Conservation (phyloP, 1,139 yeast species). For the Entelexis sorbosivorans region DNA sequence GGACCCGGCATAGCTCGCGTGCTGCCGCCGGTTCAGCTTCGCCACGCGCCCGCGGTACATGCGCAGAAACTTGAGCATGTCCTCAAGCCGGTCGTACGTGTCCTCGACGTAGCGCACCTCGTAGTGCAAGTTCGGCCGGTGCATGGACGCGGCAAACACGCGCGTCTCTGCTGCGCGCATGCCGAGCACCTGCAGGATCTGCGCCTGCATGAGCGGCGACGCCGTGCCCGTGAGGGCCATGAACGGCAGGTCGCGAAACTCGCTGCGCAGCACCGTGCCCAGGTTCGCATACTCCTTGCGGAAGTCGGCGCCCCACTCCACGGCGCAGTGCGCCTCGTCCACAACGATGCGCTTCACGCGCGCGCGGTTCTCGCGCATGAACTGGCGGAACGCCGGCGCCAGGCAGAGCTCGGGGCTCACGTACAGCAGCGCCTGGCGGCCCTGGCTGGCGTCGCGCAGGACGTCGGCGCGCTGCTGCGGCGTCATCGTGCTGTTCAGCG, state of each 20-base stretch:
- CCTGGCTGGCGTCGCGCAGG: constrained; percentile 22
- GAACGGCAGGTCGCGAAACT: constrained; percentile 71
- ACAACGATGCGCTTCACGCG: constrained; percentile 53
- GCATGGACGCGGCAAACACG: constrained; percentile 36
- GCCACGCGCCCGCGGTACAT: constrained; percentile 34
- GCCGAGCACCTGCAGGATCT: constrained; percentile 23
- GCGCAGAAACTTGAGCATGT: constrained; percentile 46
- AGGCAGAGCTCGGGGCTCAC: constrained; percentile 59
- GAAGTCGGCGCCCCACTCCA: constrained; percentile 98
- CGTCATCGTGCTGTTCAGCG: constrained; percentile 25
- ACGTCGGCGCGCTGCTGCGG: constrained; percentile 20
- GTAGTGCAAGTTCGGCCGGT: constrained; percentile 67
- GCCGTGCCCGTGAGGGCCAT: constrained; percentile 99
- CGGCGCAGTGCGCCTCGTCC: constrained; percentile 97
- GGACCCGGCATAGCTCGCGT: constrained; percentile 29
- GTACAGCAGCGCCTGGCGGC: constrained; percentile 43
- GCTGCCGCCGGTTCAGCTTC: constrained; percentile 3
- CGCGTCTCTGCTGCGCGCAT: constrained; percentile 18
- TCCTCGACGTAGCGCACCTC: constrained; percentile 43
- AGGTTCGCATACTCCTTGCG: constrained; percentile 87
- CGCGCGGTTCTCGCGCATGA: constrained; percentile 16
- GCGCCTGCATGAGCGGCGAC: constrained; percentile 33
- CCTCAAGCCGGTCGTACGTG: constrained; percentile 35
- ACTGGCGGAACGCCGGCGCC: constrained; percentile 22
- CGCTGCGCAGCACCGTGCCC: constrained; percentile 50